These are phyloP conservation scores for Ophiostoma perfectum DNA, from an alignment of 2,329 filamentous ascomycete genomes.

Conservation along the genomic window DNA sequence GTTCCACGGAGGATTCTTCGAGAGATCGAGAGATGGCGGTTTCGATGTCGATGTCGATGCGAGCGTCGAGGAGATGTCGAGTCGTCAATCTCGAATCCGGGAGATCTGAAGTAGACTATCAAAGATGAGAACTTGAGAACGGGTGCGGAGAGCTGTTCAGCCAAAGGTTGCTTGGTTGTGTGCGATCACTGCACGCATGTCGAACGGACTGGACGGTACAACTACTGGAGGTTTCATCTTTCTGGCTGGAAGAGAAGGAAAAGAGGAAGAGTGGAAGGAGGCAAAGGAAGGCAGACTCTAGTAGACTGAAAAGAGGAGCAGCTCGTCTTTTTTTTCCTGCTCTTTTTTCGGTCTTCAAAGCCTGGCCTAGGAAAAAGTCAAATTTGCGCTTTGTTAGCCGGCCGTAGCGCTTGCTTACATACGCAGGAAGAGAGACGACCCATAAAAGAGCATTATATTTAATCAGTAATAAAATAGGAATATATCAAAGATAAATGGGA, in stretches of 20 bases:
- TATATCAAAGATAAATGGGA: neutral
- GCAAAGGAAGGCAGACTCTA: neutral
- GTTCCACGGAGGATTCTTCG: conserved; percentile 3
- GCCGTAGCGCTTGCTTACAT: conserved; percentile 8
- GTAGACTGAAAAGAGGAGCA: conserved; percentile 11
- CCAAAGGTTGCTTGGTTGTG: conserved; percentile 11
- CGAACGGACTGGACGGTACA: neutral
- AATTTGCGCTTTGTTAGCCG: conserved; percentile 10
- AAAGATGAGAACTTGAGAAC: neutral
- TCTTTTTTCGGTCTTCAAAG: neutral
- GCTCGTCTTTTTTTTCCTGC: conserved; percentile 5
- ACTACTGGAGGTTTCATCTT: conserved; percentile 11
- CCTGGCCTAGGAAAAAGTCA: neutral
- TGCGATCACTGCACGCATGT: conserved; percentile 12
- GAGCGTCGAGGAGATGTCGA: neutral
- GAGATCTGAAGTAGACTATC: neutral
- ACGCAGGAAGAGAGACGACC: neutral
- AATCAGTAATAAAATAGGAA: neutral
- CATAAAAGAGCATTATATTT: neutral
- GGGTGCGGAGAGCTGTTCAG: conserved; percentile 14
- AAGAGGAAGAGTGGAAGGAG: conserved; percentile 8
- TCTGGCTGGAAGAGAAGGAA: conserved; percentile 11
- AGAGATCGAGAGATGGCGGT: neutral
- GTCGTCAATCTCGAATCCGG: neutral
- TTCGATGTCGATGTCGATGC: neutral